These are phyloP conservation scores for Chimonanthus praecox DNA, from an alignment of 164 flowering plant genomes.

Conservation along the genomic window DNA sequence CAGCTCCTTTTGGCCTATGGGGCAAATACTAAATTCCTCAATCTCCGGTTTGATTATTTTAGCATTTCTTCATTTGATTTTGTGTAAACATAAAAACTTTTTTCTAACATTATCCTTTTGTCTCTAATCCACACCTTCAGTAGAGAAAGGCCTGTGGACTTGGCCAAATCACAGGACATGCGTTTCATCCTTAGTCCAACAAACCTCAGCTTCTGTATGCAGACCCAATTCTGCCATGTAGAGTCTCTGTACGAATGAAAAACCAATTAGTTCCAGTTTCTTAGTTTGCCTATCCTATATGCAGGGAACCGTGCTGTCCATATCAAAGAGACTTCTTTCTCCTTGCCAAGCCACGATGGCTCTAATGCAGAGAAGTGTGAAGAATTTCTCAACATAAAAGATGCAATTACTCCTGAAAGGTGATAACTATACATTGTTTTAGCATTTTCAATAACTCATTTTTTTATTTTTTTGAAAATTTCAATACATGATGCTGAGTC, in stretches of 20 bases:
- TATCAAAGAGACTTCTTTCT: constrained; percentile 14
- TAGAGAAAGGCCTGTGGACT: constrained; percentile 54
- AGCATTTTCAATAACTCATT: neutral
- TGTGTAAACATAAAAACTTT: neutral
- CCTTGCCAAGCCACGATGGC: constrained; percentile 11
- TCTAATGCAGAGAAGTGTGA: constrained; percentile 17
- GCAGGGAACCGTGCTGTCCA: constrained; percentile 26
- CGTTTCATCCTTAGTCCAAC: constrained; percentile 41
- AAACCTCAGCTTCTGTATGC: constrained; percentile 35
- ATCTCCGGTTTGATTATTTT: constrained; percentile 39
- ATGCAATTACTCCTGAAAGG: constrained; percentile 26
- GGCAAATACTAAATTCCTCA: constrained; percentile 45
- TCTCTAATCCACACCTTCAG: constrained; percentile 18
- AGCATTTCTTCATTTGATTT: neutral
- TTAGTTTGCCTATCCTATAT: neutral
- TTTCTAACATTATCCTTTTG: neutral
- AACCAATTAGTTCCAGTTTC: neutral
- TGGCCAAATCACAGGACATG: constrained; percentile 62
- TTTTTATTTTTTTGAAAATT: too few species aligned
- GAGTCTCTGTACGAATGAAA: neutral
- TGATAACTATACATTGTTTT: constrained; percentile 3
- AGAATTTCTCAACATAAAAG: constrained; percentile 9
- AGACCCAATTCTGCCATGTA: neutral
- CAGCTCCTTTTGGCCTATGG: constrained; percentile 48
- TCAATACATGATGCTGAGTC: too few species aligned